Conservation (phyloP, 352 stramenopile species). For the Peronospora farinosa region DNA sequence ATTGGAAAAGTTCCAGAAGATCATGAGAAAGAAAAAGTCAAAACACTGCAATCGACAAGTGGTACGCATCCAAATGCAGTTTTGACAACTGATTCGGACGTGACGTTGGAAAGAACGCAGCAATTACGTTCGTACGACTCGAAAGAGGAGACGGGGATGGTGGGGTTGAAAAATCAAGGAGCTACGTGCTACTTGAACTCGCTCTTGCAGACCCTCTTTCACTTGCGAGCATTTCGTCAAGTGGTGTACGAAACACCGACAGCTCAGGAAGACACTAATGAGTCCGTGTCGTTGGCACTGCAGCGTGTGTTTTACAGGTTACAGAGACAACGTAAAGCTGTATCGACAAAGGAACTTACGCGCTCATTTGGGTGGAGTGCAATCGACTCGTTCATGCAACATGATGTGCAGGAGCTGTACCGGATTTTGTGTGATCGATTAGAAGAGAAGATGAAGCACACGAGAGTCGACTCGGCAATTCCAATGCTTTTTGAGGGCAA, state of each 20-base stretch:
- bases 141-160: constrained; percentile 81
- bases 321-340: constrained; percentile 61
- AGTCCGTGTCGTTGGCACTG: constrained; percentile 76
- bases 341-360: constrained; percentile 90
- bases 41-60: constrained; percentile 3
- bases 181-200: constrained; percentile 93
- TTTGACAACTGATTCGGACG: neutral
- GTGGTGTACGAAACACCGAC: constrained; percentile 82
- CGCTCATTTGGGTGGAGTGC: constrained; percentile 89
- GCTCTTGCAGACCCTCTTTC: constrained; percentile 89
- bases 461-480: constrained; percentile 70
- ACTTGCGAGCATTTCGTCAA: constrained; percentile 79
- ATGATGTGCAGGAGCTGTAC: constrained; percentile 90
- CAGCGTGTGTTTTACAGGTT: constrained; percentile 84
- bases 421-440: constrained; percentile 88
- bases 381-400: constrained; percentile 89
- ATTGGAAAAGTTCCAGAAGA: constrained; percentile 10
- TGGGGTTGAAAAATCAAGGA: constrained; percentile 86
- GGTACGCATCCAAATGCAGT: constrained; percentile 2
- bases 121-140: constrained; percentile 58
- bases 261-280: constrained; percentile 69
- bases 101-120: constrained; percentile 18
- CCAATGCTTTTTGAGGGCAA: constrained; percentile 86
- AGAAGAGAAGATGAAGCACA: constrained; percentile 91
- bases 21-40: neutral